phyloP scores from a whole-genome alignment of 495 filamentous ascomycete genomes.

The Neurospora sp. region DNA sequence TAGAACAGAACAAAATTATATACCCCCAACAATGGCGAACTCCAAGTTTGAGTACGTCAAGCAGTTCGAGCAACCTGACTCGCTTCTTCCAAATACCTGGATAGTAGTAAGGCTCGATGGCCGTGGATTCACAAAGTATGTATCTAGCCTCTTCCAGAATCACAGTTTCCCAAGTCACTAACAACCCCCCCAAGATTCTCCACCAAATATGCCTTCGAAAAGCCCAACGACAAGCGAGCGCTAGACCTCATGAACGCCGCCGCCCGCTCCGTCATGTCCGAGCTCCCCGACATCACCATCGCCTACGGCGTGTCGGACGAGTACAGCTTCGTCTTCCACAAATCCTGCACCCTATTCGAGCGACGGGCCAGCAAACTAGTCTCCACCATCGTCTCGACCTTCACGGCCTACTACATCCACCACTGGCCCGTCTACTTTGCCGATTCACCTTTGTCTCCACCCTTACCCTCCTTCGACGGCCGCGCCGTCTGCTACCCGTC shows the following conservation, averaged over 20 bases:
- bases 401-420: slow-evolving; percentile 84
- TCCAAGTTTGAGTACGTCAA: slow-evolving; percentile 83
- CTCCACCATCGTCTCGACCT: slow-evolving; percentile 82
- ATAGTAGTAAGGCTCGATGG: slow-evolving; percentile 90
- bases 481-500: slow-evolving; percentile 81
- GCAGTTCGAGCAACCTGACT: slow-evolving; percentile 71
- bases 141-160: background rate
- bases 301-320: slow-evolving; percentile 93
- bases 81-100: slow-evolving; percentile 82
- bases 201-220: slow-evolving; percentile 70
- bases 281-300: slow-evolving; percentile 74
- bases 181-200: slow-evolving; percentile 47
- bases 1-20: background rate
- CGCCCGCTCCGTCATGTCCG: slow-evolving; percentile 70
- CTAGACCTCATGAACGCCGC: slow-evolving; percentile 92
- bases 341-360: slow-evolving; percentile 71
- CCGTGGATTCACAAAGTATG: slow-evolving; percentile 80
- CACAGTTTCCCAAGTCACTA: background rate
- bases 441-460: slow-evolving; percentile 52
- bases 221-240: slow-evolving; percentile 84
- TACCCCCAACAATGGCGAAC: slow-evolving; percentile 31
- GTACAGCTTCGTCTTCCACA: slow-evolving; percentile 87
- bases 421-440: slow-evolving; percentile 72
- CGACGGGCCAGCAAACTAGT: slow-evolving; percentile 79
- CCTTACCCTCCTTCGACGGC: slow-evolving; percentile 85